Base-by-base conservation (phyloP, 2,329 filamentous ascomycete species). In the Fusarium sp. region DNA sequence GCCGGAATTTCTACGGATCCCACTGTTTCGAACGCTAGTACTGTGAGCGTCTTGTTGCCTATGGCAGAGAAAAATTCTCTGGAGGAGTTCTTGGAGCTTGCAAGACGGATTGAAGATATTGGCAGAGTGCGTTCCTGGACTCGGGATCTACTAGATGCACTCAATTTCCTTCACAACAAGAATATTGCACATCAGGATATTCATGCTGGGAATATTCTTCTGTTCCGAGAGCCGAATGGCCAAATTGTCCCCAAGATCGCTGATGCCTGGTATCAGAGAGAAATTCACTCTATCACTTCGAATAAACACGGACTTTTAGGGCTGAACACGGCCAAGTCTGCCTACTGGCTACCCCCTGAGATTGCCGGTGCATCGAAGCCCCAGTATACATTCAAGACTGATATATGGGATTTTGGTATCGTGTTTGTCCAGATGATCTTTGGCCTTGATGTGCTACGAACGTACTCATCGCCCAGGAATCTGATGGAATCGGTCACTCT, bases 351-450 rank as follows among this genome's bases (percentile, higher is more conserved):
- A 10, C 90, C 95, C 3, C 92, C 94, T 2, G 94, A 97, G 80
- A 86, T 94, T 54, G 87, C 88, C 33, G 87, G 83, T 49, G 86
- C 85, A 2, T 88, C 87, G 64, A 91, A 88, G 32, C 86, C 86
- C 33, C 85, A 92, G 79, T 85, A 91, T 82, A 90, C 88, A 3
- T 88, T 88, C 75, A 97, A 97, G 79, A 93, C 94, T 1, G 96
- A 98, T 79, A 89, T 98, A 12, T 99, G 96, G 96, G 93, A 98
- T 73, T 90, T 99, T 75, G 96, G 96, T 7, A 89, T 98, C 33
- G 88, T 98, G 8, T 93, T 98, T 74, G 81, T 97, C 41, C 95
- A 99, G 79, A 98, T 98, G 94, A 88, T 96, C 6, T 95, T 98
- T 79, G 96, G 96, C 4, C 85, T 94, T 37, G 90, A 94, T 71